Evolutionary conservation across 1,284 basidiomycete genomes (phyloP).

Genomic region (Leccinum pseudoinsigne): DNA sequence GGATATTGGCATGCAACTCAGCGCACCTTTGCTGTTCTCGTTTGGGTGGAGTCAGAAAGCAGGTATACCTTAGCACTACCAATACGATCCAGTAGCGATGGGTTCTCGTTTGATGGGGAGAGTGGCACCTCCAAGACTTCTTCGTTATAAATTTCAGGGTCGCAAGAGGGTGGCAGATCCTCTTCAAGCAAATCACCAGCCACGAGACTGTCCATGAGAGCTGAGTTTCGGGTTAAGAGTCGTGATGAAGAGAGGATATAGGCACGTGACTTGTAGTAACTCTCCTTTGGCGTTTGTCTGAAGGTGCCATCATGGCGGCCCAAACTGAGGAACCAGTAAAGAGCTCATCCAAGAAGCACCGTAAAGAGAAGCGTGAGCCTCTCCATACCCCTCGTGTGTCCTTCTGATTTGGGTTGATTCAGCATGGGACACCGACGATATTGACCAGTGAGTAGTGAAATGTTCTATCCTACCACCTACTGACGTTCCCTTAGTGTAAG

Average conservation of each 20-base stretch:
- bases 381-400: neutral
- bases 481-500: slow-evolving; percentile 37
- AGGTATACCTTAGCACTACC: slow-evolving; percentile 68
- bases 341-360: slow-evolving; percentile 85
- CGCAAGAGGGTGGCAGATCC: slow-evolving; percentile 44
- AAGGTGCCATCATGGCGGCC: slow-evolving; percentile 42
- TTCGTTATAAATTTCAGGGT: slow-evolving; percentile 50
- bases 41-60: slow-evolving; percentile 57
- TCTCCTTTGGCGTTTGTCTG: neutral
- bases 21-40: slow-evolving; percentile 70
- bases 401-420: slow-evolving; percentile 19
- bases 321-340: slow-evolving; percentile 44
- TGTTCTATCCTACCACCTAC: slow-evolving; percentile 11
- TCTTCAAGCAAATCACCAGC: slow-evolving; percentile 26
- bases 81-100: slow-evolving; percentile 57
- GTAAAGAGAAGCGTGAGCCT: slow-evolving; percentile 89
- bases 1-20: slow-evolving; percentile 38
- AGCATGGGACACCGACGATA: slow-evolving; percentile 99
- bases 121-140: slow-evolving; percentile 38
- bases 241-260: neutral
- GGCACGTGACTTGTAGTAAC: slow-evolving; percentile 15
- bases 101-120: slow-evolving; percentile 22
- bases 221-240: neutral
- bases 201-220: slow-evolving; percentile 39
- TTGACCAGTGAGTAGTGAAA: slow-evolving; percentile 81